These are phyloP conservation scores for Eruca vesicaria DNA, from an alignment of 441 rosid species.

Conservation along the genomic window DNA sequence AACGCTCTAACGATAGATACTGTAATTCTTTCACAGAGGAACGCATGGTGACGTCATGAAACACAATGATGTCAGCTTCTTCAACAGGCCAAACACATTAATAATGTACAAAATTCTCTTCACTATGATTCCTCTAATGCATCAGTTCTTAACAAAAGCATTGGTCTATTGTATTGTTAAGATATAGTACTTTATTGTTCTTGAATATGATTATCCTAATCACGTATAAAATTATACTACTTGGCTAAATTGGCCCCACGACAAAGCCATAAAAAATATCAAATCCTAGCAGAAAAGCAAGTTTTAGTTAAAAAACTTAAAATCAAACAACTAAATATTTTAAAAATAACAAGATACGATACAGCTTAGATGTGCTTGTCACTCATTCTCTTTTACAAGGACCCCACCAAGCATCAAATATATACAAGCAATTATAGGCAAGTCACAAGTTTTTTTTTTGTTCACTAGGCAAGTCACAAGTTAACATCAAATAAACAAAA, in stretches of 20 bases:
- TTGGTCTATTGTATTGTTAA: not conserved
- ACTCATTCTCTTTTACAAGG: not conserved
- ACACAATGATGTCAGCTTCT: constrained; percentile 2
- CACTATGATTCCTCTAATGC: not conserved
- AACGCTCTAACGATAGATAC: not conserved
- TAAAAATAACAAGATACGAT: not conserved
- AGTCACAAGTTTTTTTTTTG: not conserved
- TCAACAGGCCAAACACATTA: not conserved
- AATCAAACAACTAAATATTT: not conserved
- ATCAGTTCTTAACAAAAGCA: not conserved
- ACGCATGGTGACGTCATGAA: constrained; percentile 9
- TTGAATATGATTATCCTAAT: not conserved
- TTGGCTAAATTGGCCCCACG: constrained; percentile 5
- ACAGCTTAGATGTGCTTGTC: not conserved
- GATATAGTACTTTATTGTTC: not conserved
- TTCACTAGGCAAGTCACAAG: not conserved
- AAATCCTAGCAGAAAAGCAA: constrained; percentile 14
- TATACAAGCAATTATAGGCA: not conserved
- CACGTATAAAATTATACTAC: not conserved
- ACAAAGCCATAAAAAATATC: not conserved
- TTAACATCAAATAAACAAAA: constrained; percentile 7
- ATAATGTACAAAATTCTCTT: not conserved
- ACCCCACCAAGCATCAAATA: constrained; percentile 22
- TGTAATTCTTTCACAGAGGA: not conserved
- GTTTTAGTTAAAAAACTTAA: not conserved